Base-by-base conservation (phyloP, 345 rosid species). In the Murraya koenigii region DNA sequence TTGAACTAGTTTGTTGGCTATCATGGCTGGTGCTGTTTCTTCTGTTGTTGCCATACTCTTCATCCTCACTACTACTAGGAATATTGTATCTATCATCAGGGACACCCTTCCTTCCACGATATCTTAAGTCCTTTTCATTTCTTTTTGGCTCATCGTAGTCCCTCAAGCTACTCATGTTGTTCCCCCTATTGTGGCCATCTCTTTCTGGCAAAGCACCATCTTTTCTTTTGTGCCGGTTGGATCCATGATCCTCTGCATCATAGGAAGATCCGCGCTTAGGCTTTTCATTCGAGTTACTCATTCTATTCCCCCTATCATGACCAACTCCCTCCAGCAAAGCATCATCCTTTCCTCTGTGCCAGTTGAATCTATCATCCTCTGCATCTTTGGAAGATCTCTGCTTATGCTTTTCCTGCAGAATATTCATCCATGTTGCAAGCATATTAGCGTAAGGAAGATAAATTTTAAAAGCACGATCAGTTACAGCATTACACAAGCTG, bases 61-160 rank as follows among this genome's bases (percentile, higher is more conserved):
- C 97, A 23, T 86, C 86, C 80, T 88, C 88, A 71, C 88, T 87
- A 69, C 84, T 84, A 80, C 44, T 81, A 23, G 81, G 81, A 55
- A 71, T 28, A 79, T 28, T 69, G 26, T 76, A 23, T 15, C 36
- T 71, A 26, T 82, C 68, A 59, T 84, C 75, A 65, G 66, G 19
- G 49, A 35, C 78, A 44, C 66, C 78, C 59, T 75, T 82, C 62
- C 83, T 75, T 28, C 70, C 72, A 55, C 17, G 25, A 59, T 52
- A 77, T 15, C 77, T 58, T 6, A 80, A 72, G 65, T 82, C 77
- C n/a, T 38, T 69, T 66, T 52, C 78, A 58, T 75, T 79, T 74
- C 72, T 75, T 66, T 68, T 80, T 65, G 71, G 74, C 44, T 74
- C 28, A 17, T 25, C 67, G 71, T 64, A 23, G 61, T 78, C 72